Evolutionary conservation across 2,329 filamentous ascomycete genomes (phyloP).

Genomic region (Ceratocystis albifundus): DNA sequence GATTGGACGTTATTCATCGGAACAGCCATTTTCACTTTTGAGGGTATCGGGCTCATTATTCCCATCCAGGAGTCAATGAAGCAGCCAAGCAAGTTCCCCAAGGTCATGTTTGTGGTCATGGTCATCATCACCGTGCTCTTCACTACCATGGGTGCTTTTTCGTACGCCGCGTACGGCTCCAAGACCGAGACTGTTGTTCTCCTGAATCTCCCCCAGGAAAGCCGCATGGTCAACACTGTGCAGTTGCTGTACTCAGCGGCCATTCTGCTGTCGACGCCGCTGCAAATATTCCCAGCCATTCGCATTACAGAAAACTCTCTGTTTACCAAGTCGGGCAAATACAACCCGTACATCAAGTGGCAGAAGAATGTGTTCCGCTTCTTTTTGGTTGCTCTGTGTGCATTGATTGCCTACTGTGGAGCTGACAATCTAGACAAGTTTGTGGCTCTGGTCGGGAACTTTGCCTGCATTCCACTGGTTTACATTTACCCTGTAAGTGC

Average conservation of each 20-base stretch:
- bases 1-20: conserved; percentile 98
- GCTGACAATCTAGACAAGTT: conserved; percentile 95
- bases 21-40: conserved; percentile 97
- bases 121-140: conserved; percentile 88
- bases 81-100: conserved; percentile 77
- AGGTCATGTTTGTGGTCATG: conserved; percentile 83
- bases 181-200: conserved; percentile 93
- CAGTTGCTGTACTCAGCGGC: conserved; percentile 96
- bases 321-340: conserved; percentile 89
- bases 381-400: conserved; percentile 77
- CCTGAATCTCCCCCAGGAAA: conserved; percentile 89
- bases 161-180: conserved; percentile 91
- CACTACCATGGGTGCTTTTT: conserved; percentile 79
- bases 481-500: conserved; percentile 89
- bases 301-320: conserved; percentile 90
- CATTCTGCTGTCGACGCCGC: conserved; percentile 86
- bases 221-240: conserved; percentile 87
- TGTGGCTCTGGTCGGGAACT: conserved; percentile 88
- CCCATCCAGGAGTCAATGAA: conserved; percentile 98
- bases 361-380: conserved; percentile 97
- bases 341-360: conserved; percentile 98
- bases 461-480: conserved; percentile 92
- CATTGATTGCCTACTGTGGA: conserved; percentile 79
- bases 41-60: conserved; percentile 93
- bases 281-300: conserved; percentile 96